Evolutionary conservation across 2,329 filamentous ascomycete species (phyloP), one percentile per base, ranked within the genome.

Genomic region (Parascedosporium putredinis): DNA sequence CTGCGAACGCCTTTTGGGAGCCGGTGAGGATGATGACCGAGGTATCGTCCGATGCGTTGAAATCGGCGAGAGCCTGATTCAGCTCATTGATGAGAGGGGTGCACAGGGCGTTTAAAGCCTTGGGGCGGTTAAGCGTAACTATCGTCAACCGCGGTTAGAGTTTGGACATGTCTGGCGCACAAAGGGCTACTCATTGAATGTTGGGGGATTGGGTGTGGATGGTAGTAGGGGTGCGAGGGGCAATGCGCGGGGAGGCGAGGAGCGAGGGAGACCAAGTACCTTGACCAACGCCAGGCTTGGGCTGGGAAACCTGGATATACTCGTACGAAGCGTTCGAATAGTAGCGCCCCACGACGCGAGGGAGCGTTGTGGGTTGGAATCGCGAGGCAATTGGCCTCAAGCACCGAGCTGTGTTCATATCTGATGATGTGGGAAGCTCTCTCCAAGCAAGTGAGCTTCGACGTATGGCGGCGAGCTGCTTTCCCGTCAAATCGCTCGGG

Each of bases 81-180:
- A 98, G 79, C 71, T 98, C 93, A 57, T 72, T 75, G 65, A 98
- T 95, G 47, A 98, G 81, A 8, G 91, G 88, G 5, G 87, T 93
- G 69, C 79, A 91, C 55, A 98, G 81, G 43, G 93, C 93, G 67
- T 98, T 98, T 62, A 95, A 82, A 42, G 91, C 89, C 75, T 94
- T 95, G 55, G 93, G 93, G 42, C 93, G 86, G 76, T 94, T 88
- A 56, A 98, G 74, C 12, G 89, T 93, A 61, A 97, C 91, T 96
- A 58, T 4, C 50, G 42, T 38, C 34, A 34, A 48, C 36, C 46
- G 16, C 16, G 12, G 5, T 34, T 12, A 6, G 27, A 12, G 27
- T 16, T 49, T 29, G 29, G 24, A 43, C 46, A 38, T 24, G 14
- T n/a, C 18, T n/a, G 27, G 31, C 9, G 10, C n/a, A 40, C 36